Conservation (phyloP, 352 stramenopile genomes). For the Elongisporangium undulatum region DNA sequence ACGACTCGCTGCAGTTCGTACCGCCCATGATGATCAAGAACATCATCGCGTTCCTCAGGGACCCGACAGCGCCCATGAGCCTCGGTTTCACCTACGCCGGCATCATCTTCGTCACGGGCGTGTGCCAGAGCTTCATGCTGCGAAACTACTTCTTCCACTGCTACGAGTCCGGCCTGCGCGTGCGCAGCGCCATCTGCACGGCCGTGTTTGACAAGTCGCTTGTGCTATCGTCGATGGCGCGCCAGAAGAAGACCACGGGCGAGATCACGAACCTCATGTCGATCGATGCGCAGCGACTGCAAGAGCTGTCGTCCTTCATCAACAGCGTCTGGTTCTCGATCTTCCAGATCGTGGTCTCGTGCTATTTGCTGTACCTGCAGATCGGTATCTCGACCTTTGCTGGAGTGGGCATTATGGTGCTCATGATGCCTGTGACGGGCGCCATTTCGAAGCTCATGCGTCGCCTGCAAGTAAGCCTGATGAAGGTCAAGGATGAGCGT, state of each 20-base stretch:
- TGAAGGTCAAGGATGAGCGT: conserved; percentile 92
- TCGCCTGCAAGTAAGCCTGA: conserved; percentile 81
- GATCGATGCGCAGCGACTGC: conserved; percentile 94
- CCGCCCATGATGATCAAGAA: conserved; percentile 78
- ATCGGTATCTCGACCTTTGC: conserved; percentile 86
- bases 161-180: conserved; percentile 71
- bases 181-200: conserved; percentile 70
- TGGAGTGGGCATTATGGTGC: conserved; percentile 90
- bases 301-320: conserved; percentile 94
- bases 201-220: conserved; percentile 83
- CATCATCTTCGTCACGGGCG: conserved; percentile 64
- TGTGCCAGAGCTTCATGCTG: conserved; percentile 74
- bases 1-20: conserved; percentile 84
- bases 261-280: conserved; percentile 98
- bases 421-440: conserved; percentile 91
- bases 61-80: conserved; percentile 48
- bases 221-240: conserved; percentile 73
- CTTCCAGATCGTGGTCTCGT: conserved; percentile 79
- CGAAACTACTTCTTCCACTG: conserved; percentile 87
- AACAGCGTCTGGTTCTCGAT: conserved; percentile 88
- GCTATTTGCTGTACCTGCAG: conserved; percentile 63
- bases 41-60: conserved; percentile 77
- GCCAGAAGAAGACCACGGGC: conserved; percentile 79
- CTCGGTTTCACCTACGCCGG: conserved; percentile 57
- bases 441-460: conserved; percentile 87